Base-by-base conservation (phyloP, 2,329 filamentous ascomycete species). In the Pseudomassariella vexata region DNA sequence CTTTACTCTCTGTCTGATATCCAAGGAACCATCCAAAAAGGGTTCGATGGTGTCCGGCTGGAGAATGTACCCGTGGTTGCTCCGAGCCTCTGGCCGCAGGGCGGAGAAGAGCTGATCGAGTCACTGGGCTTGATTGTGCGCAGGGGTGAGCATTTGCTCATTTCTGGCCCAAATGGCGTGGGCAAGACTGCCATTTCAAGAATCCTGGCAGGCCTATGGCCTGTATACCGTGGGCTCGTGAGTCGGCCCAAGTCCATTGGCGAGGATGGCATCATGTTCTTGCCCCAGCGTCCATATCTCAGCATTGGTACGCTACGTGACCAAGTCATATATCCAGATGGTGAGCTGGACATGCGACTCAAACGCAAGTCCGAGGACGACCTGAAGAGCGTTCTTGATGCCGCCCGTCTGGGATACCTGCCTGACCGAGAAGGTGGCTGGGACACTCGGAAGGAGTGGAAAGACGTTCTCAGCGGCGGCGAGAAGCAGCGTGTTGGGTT, bases 381-480 rank as follows among this genome's bases (percentile, higher is more conserved):
- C 44, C 71, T 98, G 14, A 76, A 82, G 52, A 69, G 69, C 17
- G 76, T 94, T 3, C 72, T 98, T 4, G 85, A 95, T 35, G 83
- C 85, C 31, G 89, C 89, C 0, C 78, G 78, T 35, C 70, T 98
- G 0, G 90, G 88, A 4, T 96, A 98, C 57, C 72, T 98, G 1
- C 85, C 87, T 2, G 79, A 89, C 29, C 79, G 92, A 11, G 92
- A 98, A 66, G 92, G 92, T 23, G 92, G 92, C 10, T 96, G 88
- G 88, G 87, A 98, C 53, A 92, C 87, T 5, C 76, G 87, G 35
- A 96, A 98, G 60, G 89, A 95, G 54, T 98, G 92, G 92, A 95
- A 96, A 62, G 90, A 96, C 47, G 87, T 98, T 5, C 70, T 98
- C n/a, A 90, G 83, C 43, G 92, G 92, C 23, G 92, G 92, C 9